Percentiles rank a stretch among this genome's conserved stretches.
Evolutionary conservation across 352 stramenopile species (phyloP).

Genomic region (Pythium utonaiense): DNA sequence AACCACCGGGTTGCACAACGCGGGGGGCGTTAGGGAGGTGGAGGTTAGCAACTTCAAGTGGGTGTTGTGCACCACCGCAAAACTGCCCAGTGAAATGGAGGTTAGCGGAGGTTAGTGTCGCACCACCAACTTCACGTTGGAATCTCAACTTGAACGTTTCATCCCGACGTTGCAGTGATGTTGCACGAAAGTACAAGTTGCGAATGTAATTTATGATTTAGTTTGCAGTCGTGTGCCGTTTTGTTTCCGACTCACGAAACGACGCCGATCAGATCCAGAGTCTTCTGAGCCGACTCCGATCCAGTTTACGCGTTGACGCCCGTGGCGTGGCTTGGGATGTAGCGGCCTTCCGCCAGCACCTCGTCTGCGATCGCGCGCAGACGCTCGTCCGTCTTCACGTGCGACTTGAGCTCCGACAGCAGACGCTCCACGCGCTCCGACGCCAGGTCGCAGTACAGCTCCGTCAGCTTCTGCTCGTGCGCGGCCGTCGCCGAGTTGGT

Average conservation of each 20-base stretch:
- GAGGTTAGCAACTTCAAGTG: constrained; percentile 22
- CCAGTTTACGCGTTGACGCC: constrained; percentile 63
- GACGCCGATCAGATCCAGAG: constrained; percentile 1
- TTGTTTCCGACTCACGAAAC: no score
- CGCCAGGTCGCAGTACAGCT: constrained; percentile 76
- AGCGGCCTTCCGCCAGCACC: constrained; percentile 69
- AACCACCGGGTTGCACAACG: constrained; percentile 14
- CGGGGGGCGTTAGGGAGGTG: constrained; percentile 1
- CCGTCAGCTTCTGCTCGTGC: constrained; percentile 76
- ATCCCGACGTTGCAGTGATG: constrained; percentile 9
- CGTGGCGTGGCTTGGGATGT: constrained; percentile 75
- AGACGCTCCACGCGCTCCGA: constrained; percentile 64
- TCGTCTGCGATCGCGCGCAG: constrained; percentile 76
- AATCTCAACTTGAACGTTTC: constrained; percentile 18
- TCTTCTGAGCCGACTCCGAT: not conserved
- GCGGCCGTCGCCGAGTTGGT: constrained; percentile 48
- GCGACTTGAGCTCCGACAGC: constrained; percentile 56
- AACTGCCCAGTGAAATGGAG: not conserved
- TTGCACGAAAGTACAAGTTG: constrained; percentile 13
- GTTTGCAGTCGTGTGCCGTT: constrained; percentile 21
- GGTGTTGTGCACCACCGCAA: not conserved
- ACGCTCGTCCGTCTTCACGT: constrained; percentile 58
- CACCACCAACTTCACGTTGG: constrained; percentile 15
- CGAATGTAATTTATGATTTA: constrained; percentile 26
- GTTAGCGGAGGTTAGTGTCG: constrained; percentile 10